Percentiles rank a stretch among this genome's conserved stretches.
These are phyloP conservation scores for Ganoderma lucidum DNA, from an alignment of 1,284 basidiomycete genomes.

Conservation along the genomic window DNA sequence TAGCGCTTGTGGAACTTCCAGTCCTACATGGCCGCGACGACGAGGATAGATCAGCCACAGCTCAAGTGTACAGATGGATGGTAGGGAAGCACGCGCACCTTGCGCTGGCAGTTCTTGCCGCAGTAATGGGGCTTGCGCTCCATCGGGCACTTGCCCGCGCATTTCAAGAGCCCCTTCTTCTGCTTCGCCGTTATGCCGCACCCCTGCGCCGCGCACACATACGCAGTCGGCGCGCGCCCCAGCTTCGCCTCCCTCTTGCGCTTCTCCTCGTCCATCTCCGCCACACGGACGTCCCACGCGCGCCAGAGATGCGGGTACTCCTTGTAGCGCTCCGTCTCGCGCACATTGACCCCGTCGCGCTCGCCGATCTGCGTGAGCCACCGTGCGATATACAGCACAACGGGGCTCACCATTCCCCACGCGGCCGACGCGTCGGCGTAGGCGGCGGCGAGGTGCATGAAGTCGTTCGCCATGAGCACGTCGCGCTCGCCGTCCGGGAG, in stretches of 20 bases:
- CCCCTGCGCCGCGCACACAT: conserved; percentile 19
- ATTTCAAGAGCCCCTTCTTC: conserved; percentile 14
- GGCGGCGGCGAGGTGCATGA: conserved; percentile 1
- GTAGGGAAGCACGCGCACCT: background rate
- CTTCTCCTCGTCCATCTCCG: conserved; percentile 13
- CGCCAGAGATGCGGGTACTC: conserved; percentile 11
- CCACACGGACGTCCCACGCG: conserved; percentile 9
- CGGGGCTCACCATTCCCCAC: background rate
- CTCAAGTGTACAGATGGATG: background rate
- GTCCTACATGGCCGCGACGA: background rate
- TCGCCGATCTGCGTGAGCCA: conserved; percentile 1
- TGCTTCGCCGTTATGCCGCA: conserved; percentile 18
- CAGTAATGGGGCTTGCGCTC: conserved; percentile 14
- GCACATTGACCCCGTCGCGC: conserved; percentile 2
- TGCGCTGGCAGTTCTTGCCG: conserved; percentile 20
- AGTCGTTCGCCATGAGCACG: conserved; percentile 5
- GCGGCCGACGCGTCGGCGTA: conserved; percentile 6
- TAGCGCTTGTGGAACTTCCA: conserved; percentile 12
- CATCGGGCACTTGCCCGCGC: conserved; percentile 22
- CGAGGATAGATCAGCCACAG: background rate
- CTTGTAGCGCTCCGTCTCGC: conserved; percentile 12
- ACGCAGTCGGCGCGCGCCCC: conserved; percentile 15
- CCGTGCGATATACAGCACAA: conserved; percentile 13
- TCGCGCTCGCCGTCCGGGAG: conserved; percentile 3
- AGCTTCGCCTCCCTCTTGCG: conserved; percentile 14